A percentile compares a stretch with the other conserved stretches of the same genome.
These are phyloP conservation scores for Agaricus blazei DNA, from an alignment of 768 basidiomycete genomes.

Conservation along the genomic window DNA sequence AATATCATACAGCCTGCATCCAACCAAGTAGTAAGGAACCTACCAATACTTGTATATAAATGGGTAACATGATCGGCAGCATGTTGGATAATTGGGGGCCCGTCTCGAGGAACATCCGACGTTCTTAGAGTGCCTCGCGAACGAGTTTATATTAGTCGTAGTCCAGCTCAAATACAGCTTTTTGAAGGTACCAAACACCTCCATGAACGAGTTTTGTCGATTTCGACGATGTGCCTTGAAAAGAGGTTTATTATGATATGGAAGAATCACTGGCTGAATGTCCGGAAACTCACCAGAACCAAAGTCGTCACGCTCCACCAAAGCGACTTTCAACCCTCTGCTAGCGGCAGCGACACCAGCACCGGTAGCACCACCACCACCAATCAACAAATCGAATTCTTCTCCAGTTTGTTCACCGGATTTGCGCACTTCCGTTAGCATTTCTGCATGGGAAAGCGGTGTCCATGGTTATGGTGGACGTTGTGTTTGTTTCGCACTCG, in stretches of 20 bases:
- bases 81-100: constrained; percentile 96
- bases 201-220: constrained; percentile 98
- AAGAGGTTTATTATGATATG: constrained; percentile 57
- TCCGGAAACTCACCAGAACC: constrained; percentile 72
- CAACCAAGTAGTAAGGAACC: constrained; percentile 91
- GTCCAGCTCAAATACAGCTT: constrained; percentile 92
- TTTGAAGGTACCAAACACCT: constrained; percentile 95
- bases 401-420: constrained; percentile 41
- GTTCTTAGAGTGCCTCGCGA: constrained; percentile 89
- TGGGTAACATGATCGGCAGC: constrained; percentile 94
- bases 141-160: constrained; percentile 97
- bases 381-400: too few species aligned
- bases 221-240: too few species aligned
- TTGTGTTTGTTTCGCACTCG: constrained; percentile 57
- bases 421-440: constrained; percentile 53
- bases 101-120: constrained; percentile 89
- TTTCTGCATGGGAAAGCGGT: constrained; percentile 63
- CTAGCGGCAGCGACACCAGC: too few species aligned
- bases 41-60: constrained; percentile 99
- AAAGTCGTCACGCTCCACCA: too few species aligned
- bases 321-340: too few species aligned
- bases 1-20: constrained; percentile 94
- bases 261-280: not conserved
- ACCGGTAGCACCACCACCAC: too few species aligned
- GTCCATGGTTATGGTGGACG: constrained; percentile 77